These are phyloP conservation scores for Gaertneriomyces sp. DNA, from an alignment of 192 early-diverging fungal species.

Conservation along the genomic window DNA sequence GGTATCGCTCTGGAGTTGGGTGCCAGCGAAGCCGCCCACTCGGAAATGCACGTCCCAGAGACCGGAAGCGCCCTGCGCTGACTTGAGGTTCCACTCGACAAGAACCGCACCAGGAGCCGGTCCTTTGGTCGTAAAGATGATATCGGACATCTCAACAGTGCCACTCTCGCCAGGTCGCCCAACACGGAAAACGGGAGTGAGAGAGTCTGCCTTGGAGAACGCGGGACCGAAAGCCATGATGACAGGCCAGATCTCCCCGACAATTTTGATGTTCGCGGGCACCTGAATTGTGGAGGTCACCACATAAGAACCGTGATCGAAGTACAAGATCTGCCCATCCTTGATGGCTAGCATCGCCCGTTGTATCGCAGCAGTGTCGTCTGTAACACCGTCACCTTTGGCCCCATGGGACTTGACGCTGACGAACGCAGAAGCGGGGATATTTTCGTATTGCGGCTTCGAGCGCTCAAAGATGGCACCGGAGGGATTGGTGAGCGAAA, in stretches of 20 bases:
- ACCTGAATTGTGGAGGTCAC: constrained; percentile 33
- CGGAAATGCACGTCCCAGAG: constrained; percentile 46
- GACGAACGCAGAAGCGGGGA: constrained; percentile 17
- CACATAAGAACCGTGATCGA: constrained; percentile 36
- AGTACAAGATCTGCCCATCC: constrained; percentile 34
- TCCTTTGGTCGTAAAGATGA: constrained; percentile 15
- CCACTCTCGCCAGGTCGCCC: constrained; percentile 40
- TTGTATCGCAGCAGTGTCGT: constrained; percentile 43
- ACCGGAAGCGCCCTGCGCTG: constrained; percentile 27
- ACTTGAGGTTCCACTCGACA: constrained; percentile 39
- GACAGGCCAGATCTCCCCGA: constrained; percentile 42
- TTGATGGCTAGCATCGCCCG: constrained; percentile 8
- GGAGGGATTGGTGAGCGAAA: constrained; percentile 10
- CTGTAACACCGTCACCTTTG: constrained; percentile 44
- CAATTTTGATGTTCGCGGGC: constrained; percentile 29
- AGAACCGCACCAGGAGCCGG: constrained; percentile 37
- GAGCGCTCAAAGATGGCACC: constrained; percentile 32
- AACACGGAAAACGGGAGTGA: constrained; percentile 35
- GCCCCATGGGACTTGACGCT: constrained; percentile 35
- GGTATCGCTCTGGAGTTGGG: constrained; percentile 20
- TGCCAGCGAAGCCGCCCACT: constrained; percentile 39
- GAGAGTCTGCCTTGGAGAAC: constrained; percentile 23
- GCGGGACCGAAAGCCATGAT: constrained; percentile 34
- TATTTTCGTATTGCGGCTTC: constrained; percentile 37
- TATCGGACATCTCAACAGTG: constrained; percentile 37